Percentiles rank a stretch among this genome's conserved stretches.
Evolutionary conservation across 2,329 filamentous ascomycete species (phyloP).

Genomic region (Arthrinium phaeospermum): DNA sequence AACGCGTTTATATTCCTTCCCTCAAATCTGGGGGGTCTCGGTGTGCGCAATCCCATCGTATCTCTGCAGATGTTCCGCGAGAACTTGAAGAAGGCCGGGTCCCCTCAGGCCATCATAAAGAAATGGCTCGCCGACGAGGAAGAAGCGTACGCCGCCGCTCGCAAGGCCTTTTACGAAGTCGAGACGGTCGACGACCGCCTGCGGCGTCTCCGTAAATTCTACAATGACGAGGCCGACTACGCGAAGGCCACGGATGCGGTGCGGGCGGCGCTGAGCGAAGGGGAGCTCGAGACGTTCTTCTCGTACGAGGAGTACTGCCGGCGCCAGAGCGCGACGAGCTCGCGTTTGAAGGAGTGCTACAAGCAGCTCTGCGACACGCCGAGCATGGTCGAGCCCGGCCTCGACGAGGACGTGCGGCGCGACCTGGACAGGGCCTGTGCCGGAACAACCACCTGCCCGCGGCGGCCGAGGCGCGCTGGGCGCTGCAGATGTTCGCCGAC

Average conservation of each 20-base stretch:
- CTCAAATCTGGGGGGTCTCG: conserved; percentile 51
- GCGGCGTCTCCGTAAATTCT: conserved; percentile 6
- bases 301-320: conserved; percentile 43
- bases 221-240: not conserved
- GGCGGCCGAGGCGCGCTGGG: conserved; percentile 40
- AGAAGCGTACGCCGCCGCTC: conserved; percentile 19
- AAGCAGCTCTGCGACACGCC: conserved; percentile 35
- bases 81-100: conserved; percentile 21
- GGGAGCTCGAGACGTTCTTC: conserved; percentile 36
- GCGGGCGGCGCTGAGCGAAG: conserved; percentile 22
- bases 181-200: conserved; percentile 18
- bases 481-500: conserved; percentile 41
- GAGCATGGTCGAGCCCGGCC: conserved; percentile 27
- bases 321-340: conserved; percentile 36
- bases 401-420: conserved; percentile 33
- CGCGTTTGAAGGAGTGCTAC: conserved; percentile 31
- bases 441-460: conserved; percentile 30
- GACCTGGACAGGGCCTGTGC: not conserved
- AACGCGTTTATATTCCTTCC: conserved; percentile 55
- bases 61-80: conserved; percentile 45
- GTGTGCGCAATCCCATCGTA: conserved; percentile 53
- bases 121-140: conserved; percentile 23
- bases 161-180: conserved; percentile 34
- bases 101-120: conserved; percentile 12
- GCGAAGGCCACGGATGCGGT: not conserved